Evolutionary conservation across 208 protist species (phyloP).

Genomic region (Trypanosoma platydactyli): DNA sequence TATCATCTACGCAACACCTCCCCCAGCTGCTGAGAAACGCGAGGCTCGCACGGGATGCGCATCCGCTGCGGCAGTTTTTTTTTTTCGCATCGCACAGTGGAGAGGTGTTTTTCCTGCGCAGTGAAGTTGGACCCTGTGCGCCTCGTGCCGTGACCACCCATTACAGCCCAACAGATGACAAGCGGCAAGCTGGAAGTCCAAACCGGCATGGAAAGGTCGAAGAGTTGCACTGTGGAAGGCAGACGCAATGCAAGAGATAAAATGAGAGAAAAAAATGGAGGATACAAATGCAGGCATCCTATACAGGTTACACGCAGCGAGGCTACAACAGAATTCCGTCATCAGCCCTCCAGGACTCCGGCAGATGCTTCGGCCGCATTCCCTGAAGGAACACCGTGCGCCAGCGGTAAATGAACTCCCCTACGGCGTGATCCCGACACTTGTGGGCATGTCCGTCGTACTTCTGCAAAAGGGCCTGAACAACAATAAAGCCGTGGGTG

Average conservation of each 20-base stretch:
- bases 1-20: too few species aligned
- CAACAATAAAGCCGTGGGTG: conserved; percentile 55
- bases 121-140: too few species aligned
- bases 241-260: conserved; percentile 1
- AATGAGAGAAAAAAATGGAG: conserved; percentile 16
- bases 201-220: too few species aligned
- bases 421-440: conserved; percentile 43
- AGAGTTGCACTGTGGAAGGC: too few species aligned
- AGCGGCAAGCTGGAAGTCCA: too few species aligned
- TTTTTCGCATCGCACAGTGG: too few species aligned
- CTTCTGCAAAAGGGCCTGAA: conserved; percentile 46
- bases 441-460: conserved; percentile 28
- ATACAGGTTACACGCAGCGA: background rate
- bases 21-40: too few species aligned
- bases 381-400: conserved; percentile 37
- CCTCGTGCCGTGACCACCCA: too few species aligned
- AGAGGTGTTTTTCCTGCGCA: too few species aligned
- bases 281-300: conserved; percentile 8
- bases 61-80: too few species aligned
- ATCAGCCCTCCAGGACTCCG: conserved; percentile 48
- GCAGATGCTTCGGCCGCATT: conserved; percentile 47
- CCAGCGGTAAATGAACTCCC: conserved; percentile 71
- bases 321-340: conserved; percentile 35
- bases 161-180: too few species aligned
- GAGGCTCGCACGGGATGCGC: too few species aligned